Evolutionary conservation across 2,329 filamentous ascomycete species (phyloP).

Genomic region (Tolypocladium ophioglossoides): DNA sequence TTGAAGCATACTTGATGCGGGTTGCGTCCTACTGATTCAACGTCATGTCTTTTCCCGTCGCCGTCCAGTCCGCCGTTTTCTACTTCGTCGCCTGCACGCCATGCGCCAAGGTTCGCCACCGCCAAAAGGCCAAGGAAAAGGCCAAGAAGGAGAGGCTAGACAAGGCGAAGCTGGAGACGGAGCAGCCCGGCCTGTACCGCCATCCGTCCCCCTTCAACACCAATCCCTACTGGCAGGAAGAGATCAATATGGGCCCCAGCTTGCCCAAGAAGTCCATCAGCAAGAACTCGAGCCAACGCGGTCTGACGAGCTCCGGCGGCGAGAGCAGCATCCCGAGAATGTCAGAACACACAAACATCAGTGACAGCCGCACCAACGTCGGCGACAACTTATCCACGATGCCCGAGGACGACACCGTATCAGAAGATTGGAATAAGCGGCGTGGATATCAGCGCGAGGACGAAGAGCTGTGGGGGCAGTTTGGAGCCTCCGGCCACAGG

Average conservation of each 20-base stretch:
- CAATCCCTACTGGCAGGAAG: conserved; percentile 81
- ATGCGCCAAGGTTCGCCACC: conserved; percentile 61
- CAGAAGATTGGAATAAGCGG: conserved; percentile 58
- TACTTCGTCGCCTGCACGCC: conserved; percentile 69
- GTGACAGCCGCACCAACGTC: conserved; percentile 23
- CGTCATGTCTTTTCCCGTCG: conserved; percentile 39
- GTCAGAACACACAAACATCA: conserved; percentile 26
- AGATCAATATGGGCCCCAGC: conserved; percentile 72
- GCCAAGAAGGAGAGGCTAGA: conserved; percentile 58
- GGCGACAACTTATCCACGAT: conserved; percentile 17
- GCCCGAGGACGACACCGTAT: conserved; percentile 26
- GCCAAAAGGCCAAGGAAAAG: conserved; percentile 59
- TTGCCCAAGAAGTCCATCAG: conserved; percentile 52
- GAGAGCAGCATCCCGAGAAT: conserved; percentile 38
- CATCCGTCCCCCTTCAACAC: conserved; percentile 78
- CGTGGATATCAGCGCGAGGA: conserved; percentile 76
- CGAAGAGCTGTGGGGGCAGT: conserved; percentile 70
- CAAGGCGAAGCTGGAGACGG: conserved; percentile 52
- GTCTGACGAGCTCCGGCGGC: conserved; percentile 45
- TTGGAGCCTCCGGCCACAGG: conserved; percentile 40
- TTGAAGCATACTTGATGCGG: conserved; percentile 5
- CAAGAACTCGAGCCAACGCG: conserved; percentile 49
- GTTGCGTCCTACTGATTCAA: conserved; percentile 1
- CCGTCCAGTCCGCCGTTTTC: conserved; percentile 67
- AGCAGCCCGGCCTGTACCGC: conserved; percentile 63